phyloP scores from a whole-genome alignment of 345 rosid genomes.

The Citrus trifoliata region DNA sequence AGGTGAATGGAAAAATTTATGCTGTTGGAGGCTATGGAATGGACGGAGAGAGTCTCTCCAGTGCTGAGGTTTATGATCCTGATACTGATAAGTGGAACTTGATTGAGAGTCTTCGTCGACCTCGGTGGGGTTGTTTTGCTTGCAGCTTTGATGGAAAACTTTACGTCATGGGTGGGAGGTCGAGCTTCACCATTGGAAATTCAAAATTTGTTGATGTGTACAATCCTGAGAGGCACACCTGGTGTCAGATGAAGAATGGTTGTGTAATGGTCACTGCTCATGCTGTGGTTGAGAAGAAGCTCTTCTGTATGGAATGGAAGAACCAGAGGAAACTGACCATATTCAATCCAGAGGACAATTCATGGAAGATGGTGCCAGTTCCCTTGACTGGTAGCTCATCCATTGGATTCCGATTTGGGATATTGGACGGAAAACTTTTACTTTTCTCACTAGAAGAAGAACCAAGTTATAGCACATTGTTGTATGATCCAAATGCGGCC shows the following conservation, averaged over 20 bases:
- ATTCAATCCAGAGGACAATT: conserved; percentile 53
- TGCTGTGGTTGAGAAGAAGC: conserved; percentile 69
- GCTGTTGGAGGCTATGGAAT: conserved; percentile 77
- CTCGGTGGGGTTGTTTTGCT: conserved; percentile 88
- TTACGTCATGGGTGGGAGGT: conserved; percentile 93
- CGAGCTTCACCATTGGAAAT: conserved; percentile 88
- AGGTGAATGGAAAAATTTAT: conserved; percentile 76
- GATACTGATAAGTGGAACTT: conserved; percentile 54
- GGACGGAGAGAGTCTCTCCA: conserved; percentile 67
- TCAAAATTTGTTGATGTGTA: conserved; percentile 74
- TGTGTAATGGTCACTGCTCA: conserved; percentile 94
- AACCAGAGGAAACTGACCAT: conserved; percentile 76
- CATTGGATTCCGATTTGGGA: conserved; percentile 70
- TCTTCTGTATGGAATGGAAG: conserved; percentile 91
- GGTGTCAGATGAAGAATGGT: conserved; percentile 86
- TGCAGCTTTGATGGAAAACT: conserved; percentile 74
- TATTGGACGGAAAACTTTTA: conserved; percentile 67
- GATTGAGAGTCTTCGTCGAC: conserved; percentile 74
- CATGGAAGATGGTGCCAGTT: conserved; percentile 76
- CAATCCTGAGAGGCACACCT: conserved; percentile 54
- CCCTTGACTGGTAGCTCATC: conserved; percentile 73
- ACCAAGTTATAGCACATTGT: conserved; percentile 47
- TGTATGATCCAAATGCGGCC: conserved; percentile 75
- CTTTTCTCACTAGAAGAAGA: conserved; percentile 57
- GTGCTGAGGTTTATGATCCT: conserved; percentile 79